Conservation (phyloP, 2,329 filamentous ascomycete species). For the Ceratocystis alfenasii region DNA sequence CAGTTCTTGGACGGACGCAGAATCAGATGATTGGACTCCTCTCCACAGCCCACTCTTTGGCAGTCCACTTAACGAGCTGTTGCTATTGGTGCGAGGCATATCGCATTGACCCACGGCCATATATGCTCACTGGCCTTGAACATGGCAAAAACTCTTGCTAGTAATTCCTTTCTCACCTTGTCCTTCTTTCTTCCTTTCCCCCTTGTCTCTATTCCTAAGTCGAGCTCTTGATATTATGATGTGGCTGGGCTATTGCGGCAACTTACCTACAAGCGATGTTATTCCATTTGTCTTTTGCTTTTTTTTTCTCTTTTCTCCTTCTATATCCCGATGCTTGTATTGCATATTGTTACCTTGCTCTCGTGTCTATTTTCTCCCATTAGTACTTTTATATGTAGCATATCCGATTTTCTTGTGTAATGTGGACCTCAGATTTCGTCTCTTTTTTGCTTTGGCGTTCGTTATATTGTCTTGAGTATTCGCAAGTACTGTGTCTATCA, state of each 20-base stretch:
- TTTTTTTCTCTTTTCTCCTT: background rate
- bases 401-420: background rate
- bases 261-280: background rate
- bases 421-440: background rate
- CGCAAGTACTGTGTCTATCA: slow-evolving; percentile 5
- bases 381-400: slow-evolving; percentile 2
- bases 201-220: background rate
- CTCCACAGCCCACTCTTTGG: background rate
- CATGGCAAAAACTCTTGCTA: background rate
- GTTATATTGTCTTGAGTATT: background rate
- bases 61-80: background rate
- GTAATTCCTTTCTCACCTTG: background rate
- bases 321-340: slow-evolving; percentile 10
- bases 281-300: slow-evolving; percentile 3
- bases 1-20: slow-evolving; percentile 44
- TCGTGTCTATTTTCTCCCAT: slow-evolving; percentile 3
- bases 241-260: background rate
- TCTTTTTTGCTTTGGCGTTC: slow-evolving; percentile 9
- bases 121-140: background rate
- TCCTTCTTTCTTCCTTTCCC: background rate
- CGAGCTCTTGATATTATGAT: background rate
- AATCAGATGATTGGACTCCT: slow-evolving; percentile 13
- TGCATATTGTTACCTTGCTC: slow-evolving; percentile 6
- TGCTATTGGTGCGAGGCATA: background rate
- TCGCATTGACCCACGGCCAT: background rate